Base-by-base conservation (phyloP, 805 yeast genomes). In the Lipomyces spencermartinsiae region DNA sequence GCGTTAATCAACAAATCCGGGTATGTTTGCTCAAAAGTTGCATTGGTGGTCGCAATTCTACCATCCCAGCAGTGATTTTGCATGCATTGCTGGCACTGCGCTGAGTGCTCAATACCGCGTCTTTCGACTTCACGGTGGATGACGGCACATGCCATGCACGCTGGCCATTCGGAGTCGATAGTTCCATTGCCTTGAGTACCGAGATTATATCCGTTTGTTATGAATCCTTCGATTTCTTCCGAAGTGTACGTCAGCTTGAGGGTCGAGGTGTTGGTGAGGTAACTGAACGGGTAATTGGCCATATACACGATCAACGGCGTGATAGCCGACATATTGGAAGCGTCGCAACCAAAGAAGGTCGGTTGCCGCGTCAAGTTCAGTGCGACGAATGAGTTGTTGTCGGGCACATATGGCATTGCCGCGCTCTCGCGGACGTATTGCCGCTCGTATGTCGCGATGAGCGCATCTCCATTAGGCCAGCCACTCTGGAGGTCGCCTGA, bases 101-200 rank as follows among this genome's bases (percentile, higher is more conserved):
- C 87, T n/a, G 86, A 79, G n/a, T 66, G 76, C 16, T 82, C 78
- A 73, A 89, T 87, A 35, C 87, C 87, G 46, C 82, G 78, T 76
- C 93, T 83, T 79, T 91, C 95, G 75, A 89, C 88, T 55, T 89
- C 86, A 77, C 97, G 86, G 80, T 91, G 89, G 67, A 91, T 83
- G 58, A 92, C 84, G 9, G 96, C 97, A 82, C 97, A 92, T 1
- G 90, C 91, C 60, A 92, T 83, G 81, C 97, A 92, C 6, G 87
- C 84, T 55, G 85, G 80, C 88, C 91, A 92, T 54, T 89, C 87
- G 3, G 80, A 76, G 72, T 90, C 96, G 31, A 88, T 75, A 14
- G 96, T 89, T 31, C 85, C 79, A 76, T 91, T 91, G 66, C 83
- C 82, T 75, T 89, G 84, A 0, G 93, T 82, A 12, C 89, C 85